Evolutionary conservation across 805 yeast species (phyloP), one percentile per base, ranked within the genome.

Genomic region (Candida ficus): DNA sequence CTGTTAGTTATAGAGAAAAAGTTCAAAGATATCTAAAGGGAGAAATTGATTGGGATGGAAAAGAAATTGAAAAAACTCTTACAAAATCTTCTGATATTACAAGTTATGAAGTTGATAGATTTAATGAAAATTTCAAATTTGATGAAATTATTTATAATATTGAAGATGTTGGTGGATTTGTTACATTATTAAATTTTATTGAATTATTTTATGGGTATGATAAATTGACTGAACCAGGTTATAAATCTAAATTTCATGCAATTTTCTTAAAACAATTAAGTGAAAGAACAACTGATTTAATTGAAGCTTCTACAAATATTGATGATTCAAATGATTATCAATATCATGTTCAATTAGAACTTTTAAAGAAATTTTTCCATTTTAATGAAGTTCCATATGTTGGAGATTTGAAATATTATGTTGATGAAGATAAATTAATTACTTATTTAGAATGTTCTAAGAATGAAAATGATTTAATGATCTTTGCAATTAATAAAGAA

Each of bases 401-500:
- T 50, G 95, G 91, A 57, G 95, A 88, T 60, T 75, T 78, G 53
- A 87, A 84, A 16, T 66, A 75, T 10, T 66, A 67, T 34, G 80
- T 84, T 12, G 73, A 66, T 44, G 76, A 76, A 47, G 85, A 82
- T 33, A 81, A 74, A 57, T 75, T 87, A 44, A 86, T 80, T 54
- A 64, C 73, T 38, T 73, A 83, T 47, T 76, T 90, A 12, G 95
- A 95, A 18, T 91, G 93, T 22, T 89, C 95, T 20, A 90, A 63
- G 43, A 31, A 35, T 16, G 41, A 38, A 3, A 46, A 50, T 19
- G 58, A 55, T 32, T 35, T 56, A n/a, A 29, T 49, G 28, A 37
- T 56, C 8, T 54, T 44, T 19, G 49, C 50, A 10, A 28, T 49
- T 4, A 39, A 37, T n/a, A 44, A 44, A 18, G 46, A 45, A 18